phyloP scores from a whole-genome alignment of 495 filamentous ascomycete genomes.

The Penicillium ucsense region DNA sequence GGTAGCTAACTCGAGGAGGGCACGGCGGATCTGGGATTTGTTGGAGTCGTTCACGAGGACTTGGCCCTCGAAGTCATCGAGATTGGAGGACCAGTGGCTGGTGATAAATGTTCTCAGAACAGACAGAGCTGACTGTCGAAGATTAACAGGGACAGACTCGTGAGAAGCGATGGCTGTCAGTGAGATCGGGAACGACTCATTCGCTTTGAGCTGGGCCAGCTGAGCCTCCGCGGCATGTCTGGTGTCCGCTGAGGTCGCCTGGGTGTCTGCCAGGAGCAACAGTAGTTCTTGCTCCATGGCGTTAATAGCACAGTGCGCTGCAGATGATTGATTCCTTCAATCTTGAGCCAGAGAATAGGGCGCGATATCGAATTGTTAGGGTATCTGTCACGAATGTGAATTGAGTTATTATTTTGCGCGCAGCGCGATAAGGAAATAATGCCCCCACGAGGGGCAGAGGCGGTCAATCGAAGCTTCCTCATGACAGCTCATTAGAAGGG shows the following conservation, averaged over 20 bases:
- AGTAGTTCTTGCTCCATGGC: slow-evolving; percentile 80
- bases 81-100: slow-evolving; percentile 60
- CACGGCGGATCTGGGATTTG: slow-evolving; percentile 61
- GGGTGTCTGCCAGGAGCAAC: slow-evolving; percentile 69
- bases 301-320: background rate
- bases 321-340: no score
- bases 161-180: slow-evolving; percentile 73
- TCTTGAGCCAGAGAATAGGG: no score
- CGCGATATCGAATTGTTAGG: no score
- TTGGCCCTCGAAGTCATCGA: slow-evolving; percentile 61
- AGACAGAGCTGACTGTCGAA: slow-evolving; percentile 75
- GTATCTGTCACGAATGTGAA: background rate
- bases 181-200: slow-evolving; percentile 62
- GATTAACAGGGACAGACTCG: slow-evolving; percentile 52
- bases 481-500: no score
- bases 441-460: slow-evolving; percentile 12
- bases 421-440: slow-evolving; percentile 18
- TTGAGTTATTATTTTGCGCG: slow-evolving; percentile 8
- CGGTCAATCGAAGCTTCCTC: slow-evolving; percentile 3
- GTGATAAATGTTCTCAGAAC: slow-evolving; percentile 74
- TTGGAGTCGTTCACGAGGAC: slow-evolving; percentile 49
- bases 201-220: slow-evolving; percentile 54
- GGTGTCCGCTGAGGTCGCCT: slow-evolving; percentile 55
- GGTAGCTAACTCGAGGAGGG: slow-evolving; percentile 69
- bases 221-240: slow-evolving; percentile 74